These are phyloP conservation scores for Entoloma clypeatum DNA, from an alignment of 1,284 basidiomycete species.

Conservation along the genomic window DNA sequence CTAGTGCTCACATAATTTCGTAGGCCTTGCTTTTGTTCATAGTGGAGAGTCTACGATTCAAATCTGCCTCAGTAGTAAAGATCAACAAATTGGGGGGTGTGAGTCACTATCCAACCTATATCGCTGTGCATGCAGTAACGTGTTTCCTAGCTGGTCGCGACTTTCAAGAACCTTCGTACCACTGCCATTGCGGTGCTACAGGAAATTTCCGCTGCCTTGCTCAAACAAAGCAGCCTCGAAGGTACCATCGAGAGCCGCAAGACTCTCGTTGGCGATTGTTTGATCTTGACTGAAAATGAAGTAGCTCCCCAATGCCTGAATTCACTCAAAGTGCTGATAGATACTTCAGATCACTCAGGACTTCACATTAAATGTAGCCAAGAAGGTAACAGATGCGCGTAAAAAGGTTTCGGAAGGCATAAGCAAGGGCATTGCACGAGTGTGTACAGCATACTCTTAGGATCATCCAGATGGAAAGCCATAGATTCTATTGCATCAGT, in stretches of 20 bases:
- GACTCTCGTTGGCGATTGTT: constrained; percentile 48
- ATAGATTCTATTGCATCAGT: constrained; percentile 3
- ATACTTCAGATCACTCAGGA: constrained; percentile 57
- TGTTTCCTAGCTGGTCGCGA: constrained; percentile 51
- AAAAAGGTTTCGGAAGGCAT: constrained; percentile 69
- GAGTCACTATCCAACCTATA: constrained; percentile 22
- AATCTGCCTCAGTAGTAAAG: constrained; percentile 61
- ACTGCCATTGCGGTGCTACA: constrained; percentile 49
- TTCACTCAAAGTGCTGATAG: constrained; percentile 7
- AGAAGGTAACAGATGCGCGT: constrained; percentile 62
- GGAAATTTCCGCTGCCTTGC: constrained; percentile 51
- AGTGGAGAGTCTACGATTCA: constrained; percentile 68
- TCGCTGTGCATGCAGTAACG: constrained; percentile 6
- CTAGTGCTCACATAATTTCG: constrained; percentile 1
- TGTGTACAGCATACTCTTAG: constrained; percentile 44
- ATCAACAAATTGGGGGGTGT: constrained; percentile 68
- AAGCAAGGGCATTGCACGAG: constrained; percentile 59
- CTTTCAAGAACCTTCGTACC: constrained; percentile 58
- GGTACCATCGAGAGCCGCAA: constrained; percentile 50
- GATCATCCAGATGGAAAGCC: constrained; percentile 11
- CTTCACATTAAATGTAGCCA: constrained; percentile 56
- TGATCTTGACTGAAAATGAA: constrained; percentile 37
- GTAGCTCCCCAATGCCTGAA: constrained; percentile 31
- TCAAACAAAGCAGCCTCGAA: constrained; percentile 47
- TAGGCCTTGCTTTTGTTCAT: constrained; percentile 67